phyloP scores from a whole-genome alignment of 441 rosid genomes.

The Theobroma grandiflorum region DNA sequence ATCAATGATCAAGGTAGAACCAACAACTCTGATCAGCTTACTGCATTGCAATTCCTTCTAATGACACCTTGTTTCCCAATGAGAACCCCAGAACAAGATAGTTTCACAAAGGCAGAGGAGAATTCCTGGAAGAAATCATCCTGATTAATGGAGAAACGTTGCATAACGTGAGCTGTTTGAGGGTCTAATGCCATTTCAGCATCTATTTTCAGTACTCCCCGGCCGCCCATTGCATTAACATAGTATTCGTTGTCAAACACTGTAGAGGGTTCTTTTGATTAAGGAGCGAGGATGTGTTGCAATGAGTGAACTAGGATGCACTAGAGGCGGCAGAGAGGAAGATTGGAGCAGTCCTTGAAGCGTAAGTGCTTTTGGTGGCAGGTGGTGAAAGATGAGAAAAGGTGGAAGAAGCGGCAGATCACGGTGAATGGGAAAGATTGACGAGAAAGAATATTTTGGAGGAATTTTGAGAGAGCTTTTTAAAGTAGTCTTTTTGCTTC shows the following conservation, averaged over 20 bases:
- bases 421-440: too few relatives aligned
- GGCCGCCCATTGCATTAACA: conserved; percentile 41
- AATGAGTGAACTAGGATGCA: too few relatives aligned
- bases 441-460: too few relatives aligned
- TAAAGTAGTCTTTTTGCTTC: too few relatives aligned
- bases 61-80: conserved; percentile 42
- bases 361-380: too few relatives aligned
- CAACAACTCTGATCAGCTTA: conserved; percentile 27
- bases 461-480: too few relatives aligned
- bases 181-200: conserved; percentile 52
- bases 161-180: conserved; percentile 40
- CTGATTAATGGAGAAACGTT: conserved; percentile 45
- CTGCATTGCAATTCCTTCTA: conserved; percentile 44
- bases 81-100: conserved; percentile 43
- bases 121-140: conserved; percentile 46
- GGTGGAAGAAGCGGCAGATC: too few relatives aligned
- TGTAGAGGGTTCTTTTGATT: too few relatives aligned
- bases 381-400: too few relatives aligned
- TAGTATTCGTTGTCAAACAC: conserved; percentile 50
- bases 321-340: too few relatives aligned
- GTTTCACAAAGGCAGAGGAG: conserved; percentile 52
- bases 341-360: too few relatives aligned
- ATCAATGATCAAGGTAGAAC: not conserved
- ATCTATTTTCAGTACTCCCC: conserved; percentile 49
- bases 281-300: too few relatives aligned